Percentiles rank a stretch among this genome's conserved stretches.
Evolutionary conservation across 2,329 filamentous ascomycete genomes (phyloP).

Genomic region (Fusarium verticillioides): DNA sequence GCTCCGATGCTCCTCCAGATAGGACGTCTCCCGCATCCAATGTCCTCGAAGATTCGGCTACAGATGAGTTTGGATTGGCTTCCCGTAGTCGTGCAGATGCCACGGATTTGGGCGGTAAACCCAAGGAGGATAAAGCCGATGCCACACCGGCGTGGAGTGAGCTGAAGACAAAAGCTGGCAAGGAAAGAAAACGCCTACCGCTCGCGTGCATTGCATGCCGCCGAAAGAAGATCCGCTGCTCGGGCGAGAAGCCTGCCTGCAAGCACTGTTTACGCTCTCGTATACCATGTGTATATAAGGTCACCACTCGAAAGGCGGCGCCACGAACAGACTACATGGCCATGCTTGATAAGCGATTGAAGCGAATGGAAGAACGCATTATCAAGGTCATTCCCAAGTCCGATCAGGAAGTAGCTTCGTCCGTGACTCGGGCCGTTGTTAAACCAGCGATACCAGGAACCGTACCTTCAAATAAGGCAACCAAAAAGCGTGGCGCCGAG

Average conservation of each 20-base stretch:
- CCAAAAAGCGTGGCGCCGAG: conserved; percentile 85
- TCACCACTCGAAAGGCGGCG: conserved; percentile 92
- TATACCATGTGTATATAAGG: conserved; percentile 97
- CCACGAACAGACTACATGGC: conserved; percentile 98
- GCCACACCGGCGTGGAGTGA: conserved; percentile 79
- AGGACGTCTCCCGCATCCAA: conserved; percentile 57
- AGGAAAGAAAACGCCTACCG: conserved; percentile 92
- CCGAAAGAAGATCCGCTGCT: conserved; percentile 97
- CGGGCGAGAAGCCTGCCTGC: conserved; percentile 96
- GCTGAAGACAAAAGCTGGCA: conserved; percentile 90
- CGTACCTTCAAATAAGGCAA: conserved; percentile 56
- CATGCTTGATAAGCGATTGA: conserved; percentile 95
- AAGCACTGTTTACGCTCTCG: conserved; percentile 94
- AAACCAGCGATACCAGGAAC: conserved; percentile 77
- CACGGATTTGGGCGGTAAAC: conserved; percentile 63
- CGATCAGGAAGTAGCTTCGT: conserved; percentile 74
- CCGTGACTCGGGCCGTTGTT: conserved; percentile 82
- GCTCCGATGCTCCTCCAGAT: conserved; percentile 58
- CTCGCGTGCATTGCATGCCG: conserved; percentile 95
- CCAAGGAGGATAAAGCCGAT: conserved; percentile 68
- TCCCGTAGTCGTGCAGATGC: conserved; percentile 60
- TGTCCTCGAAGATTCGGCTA: conserved; percentile 63
- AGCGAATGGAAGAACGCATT: conserved; percentile 97
- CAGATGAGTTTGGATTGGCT: conserved; percentile 69
- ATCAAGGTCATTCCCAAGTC: conserved; percentile 94